phyloP scores from a whole-genome alignment of 1,284 basidiomycete genomes.

The Farysia itapuensis region DNA sequence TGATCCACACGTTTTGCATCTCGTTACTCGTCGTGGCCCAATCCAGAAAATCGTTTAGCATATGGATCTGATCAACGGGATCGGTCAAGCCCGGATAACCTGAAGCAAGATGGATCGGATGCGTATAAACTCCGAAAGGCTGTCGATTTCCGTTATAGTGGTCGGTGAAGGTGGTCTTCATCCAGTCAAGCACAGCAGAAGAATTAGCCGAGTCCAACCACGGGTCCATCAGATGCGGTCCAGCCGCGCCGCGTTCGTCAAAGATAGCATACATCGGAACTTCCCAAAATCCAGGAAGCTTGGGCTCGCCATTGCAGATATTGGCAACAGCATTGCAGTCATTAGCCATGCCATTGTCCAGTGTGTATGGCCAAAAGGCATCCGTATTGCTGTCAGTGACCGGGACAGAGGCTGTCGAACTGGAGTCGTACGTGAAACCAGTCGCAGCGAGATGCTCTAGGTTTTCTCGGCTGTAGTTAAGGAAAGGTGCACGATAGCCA shows the following conservation, averaged over 20 bases:
- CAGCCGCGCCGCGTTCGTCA: slow-evolving; percentile 36
- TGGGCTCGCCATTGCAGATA: slow-evolving; percentile 72
- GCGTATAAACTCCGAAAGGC: slow-evolving; percentile 78
- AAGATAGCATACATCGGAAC: slow-evolving; percentile 48
- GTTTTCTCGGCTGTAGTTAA: slow-evolving; percentile 70
- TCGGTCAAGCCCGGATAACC: slow-evolving; percentile 52
- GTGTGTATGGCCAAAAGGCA: slow-evolving; percentile 65
- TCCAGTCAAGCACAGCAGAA: slow-evolving; percentile 67
- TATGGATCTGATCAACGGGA: slow-evolving; percentile 33
- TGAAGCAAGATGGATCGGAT: slow-evolving; percentile 76
- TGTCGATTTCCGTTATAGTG: slow-evolving; percentile 70
- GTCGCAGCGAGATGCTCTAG: slow-evolving; percentile 66
- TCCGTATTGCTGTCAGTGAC: slow-evolving; percentile 72
- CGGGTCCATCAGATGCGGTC: slow-evolving; percentile 73
- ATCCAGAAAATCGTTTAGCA: slow-evolving; percentile 78
- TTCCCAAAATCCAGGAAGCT: slow-evolving; percentile 68
- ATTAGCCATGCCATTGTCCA: slow-evolving; percentile 72
- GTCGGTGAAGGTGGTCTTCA: slow-evolving; percentile 73
- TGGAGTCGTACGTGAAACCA: slow-evolving; percentile 75
- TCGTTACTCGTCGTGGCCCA: slow-evolving; percentile 65
- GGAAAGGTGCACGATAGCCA: slow-evolving; percentile 78
- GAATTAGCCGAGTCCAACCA: slow-evolving; percentile 67
- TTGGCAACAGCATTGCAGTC: slow-evolving; percentile 68
- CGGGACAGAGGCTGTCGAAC: slow-evolving; percentile 69
- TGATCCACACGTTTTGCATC: slow-evolving; percentile 72